A percentile compares a stretch with the other conserved stretches of the same genome.
Conservation (phyloP, 345 rosid species). For the Cardamine resedifolia region DNA sequence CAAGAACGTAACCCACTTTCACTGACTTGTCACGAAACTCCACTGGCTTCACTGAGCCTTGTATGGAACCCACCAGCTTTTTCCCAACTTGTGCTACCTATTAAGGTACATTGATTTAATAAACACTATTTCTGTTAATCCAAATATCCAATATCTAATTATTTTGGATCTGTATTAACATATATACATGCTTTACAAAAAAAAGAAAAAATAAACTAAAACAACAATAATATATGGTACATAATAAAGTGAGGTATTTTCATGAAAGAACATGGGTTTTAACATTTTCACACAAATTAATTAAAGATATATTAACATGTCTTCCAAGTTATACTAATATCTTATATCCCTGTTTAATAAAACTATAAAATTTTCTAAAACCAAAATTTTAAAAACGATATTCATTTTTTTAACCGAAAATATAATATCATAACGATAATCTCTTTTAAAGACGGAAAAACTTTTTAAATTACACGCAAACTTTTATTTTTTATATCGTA, state of each 20-base stretch:
- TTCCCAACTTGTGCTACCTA: slow-evolving; percentile 65
- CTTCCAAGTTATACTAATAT: neutral
- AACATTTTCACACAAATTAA: neutral
- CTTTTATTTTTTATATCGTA: neutral
- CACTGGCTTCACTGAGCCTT: slow-evolving; percentile 72
- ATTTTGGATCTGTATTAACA: neutral
- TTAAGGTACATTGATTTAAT: neutral
- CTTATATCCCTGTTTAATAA: neutral
- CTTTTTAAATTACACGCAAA: neutral
- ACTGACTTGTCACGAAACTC: slow-evolving; percentile 43
- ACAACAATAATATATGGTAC: neutral
- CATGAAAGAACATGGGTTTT: neutral
- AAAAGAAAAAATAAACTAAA: no score
- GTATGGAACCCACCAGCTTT: slow-evolving; percentile 70
- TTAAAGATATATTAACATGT: neutral
- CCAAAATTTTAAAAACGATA: neutral
- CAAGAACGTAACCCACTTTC: slow-evolving; percentile 67
- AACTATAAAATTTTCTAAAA: neutral
- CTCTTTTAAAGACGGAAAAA: neutral
- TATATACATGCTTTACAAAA: no score
- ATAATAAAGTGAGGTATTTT: neutral
- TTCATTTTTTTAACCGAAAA: no score
- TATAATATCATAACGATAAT: neutral
- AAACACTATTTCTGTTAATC: neutral
- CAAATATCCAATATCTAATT: no score